Conservation (phyloP, 768 basidiomycete species). For the Panaeolus papilionaceus region DNA sequence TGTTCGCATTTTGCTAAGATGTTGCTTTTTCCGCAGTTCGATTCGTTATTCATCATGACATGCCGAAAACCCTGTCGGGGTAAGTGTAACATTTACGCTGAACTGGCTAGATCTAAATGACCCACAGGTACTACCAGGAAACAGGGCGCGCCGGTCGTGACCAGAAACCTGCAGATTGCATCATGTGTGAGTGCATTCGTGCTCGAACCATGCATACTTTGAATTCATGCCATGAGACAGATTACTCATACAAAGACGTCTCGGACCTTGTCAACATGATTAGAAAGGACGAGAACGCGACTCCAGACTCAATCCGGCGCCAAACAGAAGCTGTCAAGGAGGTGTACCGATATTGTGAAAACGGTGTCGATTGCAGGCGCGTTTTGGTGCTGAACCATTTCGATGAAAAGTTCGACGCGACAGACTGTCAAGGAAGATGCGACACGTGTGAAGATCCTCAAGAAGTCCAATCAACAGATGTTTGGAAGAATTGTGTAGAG, state of each 20-base stretch:
- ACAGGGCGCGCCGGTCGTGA: conserved; percentile 97
- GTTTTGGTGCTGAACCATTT: conserved; percentile 90
- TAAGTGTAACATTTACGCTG: conserved; percentile 41
- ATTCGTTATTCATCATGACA: conserved; percentile 87
- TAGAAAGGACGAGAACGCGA: conserved; percentile 53
- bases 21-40: conserved; percentile 59
- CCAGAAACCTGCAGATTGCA: conserved; percentile 80
- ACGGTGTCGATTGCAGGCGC: conserved; percentile 87
- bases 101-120: not conserved
- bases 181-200: conserved; percentile 71
- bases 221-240: conserved; percentile 42
- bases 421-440: conserved; percentile 72
- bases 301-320: conserved; percentile 64
- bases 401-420: conserved; percentile 76
- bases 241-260: conserved; percentile 69
- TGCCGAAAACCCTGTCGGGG: conserved; percentile 88
- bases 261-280: conserved; percentile 65
- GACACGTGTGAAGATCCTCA: conserved; percentile 78
- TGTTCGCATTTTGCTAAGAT: not conserved
- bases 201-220: conserved; percentile 1
- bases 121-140: conserved; percentile 85
- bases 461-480: conserved; percentile 55
- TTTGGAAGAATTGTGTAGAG: conserved; percentile 61
- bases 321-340: conserved; percentile 67
- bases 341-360: conserved; percentile 82